These are phyloP conservation scores for Blastobotrys petasosporus DNA, from an alignment of 1,139 yeast species.

Conservation along the genomic window DNA sequence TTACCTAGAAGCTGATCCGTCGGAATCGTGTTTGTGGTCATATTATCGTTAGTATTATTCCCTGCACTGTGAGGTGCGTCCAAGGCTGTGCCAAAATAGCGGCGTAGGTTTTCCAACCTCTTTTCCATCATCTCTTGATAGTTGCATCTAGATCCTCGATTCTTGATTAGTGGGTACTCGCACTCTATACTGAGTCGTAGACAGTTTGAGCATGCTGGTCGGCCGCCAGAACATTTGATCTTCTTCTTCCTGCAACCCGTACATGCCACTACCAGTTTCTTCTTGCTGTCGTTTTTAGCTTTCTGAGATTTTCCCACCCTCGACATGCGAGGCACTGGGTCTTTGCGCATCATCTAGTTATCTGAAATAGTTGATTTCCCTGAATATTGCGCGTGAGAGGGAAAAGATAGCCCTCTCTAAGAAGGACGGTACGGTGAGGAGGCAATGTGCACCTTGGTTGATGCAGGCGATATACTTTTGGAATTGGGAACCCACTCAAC, in stretches of 20 bases:
- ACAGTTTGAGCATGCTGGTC: conserved; percentile 38
- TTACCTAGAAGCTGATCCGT: no score
- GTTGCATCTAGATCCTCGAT: conserved; percentile 37
- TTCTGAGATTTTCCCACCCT: no score
- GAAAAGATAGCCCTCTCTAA: no score
- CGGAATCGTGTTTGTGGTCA: no score
- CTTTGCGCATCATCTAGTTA: background rate
- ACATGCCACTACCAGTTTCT: conserved; percentile 35
- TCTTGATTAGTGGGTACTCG: conserved; percentile 34
- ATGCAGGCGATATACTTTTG: background rate
- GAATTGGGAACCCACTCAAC: background rate
- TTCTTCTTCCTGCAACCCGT: conserved; percentile 35
- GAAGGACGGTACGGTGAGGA: background rate
- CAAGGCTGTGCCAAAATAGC: conserved; percentile 14
- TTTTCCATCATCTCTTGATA: conserved; percentile 32
- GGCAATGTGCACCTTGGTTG: background rate
- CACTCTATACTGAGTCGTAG: conserved; percentile 33
- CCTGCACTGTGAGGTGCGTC: no score
- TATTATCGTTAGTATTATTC: no score
- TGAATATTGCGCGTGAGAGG: no score
- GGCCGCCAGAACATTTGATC: conserved; percentile 35
- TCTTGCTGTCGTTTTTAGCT: conserved; percentile 12
- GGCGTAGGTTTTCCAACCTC: conserved; percentile 30
- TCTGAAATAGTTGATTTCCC: no score
- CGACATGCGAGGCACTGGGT: no score